Base-by-base conservation (phyloP, 2,329 filamentous ascomycete genomes). In the Colletotrichum nymphaeae region DNA sequence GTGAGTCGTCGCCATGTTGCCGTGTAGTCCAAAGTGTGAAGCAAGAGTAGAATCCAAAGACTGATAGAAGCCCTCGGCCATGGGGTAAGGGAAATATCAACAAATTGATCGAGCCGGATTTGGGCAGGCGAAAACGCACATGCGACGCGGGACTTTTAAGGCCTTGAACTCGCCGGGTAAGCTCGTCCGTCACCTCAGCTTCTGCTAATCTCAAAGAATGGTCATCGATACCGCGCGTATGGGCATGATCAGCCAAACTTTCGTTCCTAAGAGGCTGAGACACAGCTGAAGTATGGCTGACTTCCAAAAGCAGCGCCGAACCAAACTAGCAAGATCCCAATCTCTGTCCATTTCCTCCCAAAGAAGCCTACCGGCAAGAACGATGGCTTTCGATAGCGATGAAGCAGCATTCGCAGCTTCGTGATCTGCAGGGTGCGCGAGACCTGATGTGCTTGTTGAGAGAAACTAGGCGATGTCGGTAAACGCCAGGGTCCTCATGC, bases 21-120 rank as follows among this genome's bases (percentile, higher is more conserved):
- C 49, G 16, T 42, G 26, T 14, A 28, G 6, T 67, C 22, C 35
- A 42, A 46, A 37, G 24, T 58, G 6, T 9, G 57, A 42, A 14
- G 28, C 28, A 24, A 67, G 56, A 19, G 57, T 57, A n/a, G 35
- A 35, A 22, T 67, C 67, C 7, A 72, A 24, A 55, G 46, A 68
- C 12, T 63, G 57, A 2, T 55, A 68, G 4, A 42, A 19, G 30
- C n/a, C 49, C 42, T 63, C 57, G 6, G 65, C 32, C 65, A 63
- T 68, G 22, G 24, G 5, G 49, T 30, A 42, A 19, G 57, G 35
- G 30, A 11, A 24, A 28, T 5, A 30, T 30, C 12, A 16, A 22
- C 22, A 24, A 12, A n/a, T 6, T 26, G 16, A 7, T n/a, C 53
- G 32, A 35, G 52, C 5, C 26, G 22, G 3, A 28, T 12, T 7